phyloP scores from a whole-genome alignment of 2,329 filamentous ascomycete genomes.

The Talaromyces verruculosus region DNA sequence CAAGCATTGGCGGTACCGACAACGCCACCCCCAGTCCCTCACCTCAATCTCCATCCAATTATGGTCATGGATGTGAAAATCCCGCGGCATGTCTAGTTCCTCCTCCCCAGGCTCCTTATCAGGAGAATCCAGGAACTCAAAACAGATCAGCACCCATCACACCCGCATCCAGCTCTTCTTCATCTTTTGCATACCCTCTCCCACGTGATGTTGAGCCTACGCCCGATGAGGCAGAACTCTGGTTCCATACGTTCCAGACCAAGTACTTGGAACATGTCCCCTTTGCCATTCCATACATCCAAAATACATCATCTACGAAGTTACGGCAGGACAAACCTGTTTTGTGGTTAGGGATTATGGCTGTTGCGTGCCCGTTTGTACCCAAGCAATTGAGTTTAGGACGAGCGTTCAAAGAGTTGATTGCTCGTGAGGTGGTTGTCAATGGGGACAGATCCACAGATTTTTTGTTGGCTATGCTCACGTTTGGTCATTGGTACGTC shows the following conservation, averaged over 20 bases:
- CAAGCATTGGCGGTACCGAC: not conserved
- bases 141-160: slow-evolving; percentile 6
- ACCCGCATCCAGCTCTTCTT: not conserved
- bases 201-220: slow-evolving; percentile 25
- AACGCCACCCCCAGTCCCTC: not conserved
- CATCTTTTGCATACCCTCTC: slow-evolving; percentile 12
- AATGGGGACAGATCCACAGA: slow-evolving; percentile 55
- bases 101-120: not conserved
- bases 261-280: slow-evolving; percentile 48
- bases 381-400: slow-evolving; percentile 44
- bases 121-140: not conserved
- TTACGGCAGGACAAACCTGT: slow-evolving; percentile 49
- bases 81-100: not conserved
- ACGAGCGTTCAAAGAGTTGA: slow-evolving; percentile 45
- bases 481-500: slow-evolving; percentile 48
- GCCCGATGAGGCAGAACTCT: slow-evolving; percentile 40
- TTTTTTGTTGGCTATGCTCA: slow-evolving; percentile 53
- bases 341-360: slow-evolving; percentile 53
- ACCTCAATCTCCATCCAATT: slow-evolving; percentile 8
- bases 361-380: slow-evolving; percentile 47
- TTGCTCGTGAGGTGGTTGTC: slow-evolving; percentile 51
- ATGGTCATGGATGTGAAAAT: not conserved
- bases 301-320: slow-evolving; percentile 37
- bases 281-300: slow-evolving; percentile 45
- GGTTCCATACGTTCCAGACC: slow-evolving; percentile 45